Evolutionary conservation across 2,329 filamentous ascomycete species (phyloP).

Genomic region (Thelonectria olida): DNA sequence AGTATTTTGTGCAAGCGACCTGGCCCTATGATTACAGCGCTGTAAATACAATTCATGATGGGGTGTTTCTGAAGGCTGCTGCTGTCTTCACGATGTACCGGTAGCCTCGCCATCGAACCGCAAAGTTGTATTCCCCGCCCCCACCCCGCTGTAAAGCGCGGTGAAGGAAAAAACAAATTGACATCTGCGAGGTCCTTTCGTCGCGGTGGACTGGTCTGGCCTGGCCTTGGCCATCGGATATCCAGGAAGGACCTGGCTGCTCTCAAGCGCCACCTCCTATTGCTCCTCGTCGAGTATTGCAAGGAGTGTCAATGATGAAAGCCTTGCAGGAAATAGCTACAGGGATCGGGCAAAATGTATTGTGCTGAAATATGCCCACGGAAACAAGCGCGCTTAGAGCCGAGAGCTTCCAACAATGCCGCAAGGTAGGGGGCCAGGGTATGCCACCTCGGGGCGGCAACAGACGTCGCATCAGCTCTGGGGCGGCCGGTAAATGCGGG

Average conservation of each 20-base stretch:
- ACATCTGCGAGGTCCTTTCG: neutral
- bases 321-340: neutral
- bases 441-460: neutral
- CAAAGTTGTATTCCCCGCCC: neutral
- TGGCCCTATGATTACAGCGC: no score
- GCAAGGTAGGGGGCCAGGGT: slow-evolving; percentile 4
- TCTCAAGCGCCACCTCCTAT: neutral
- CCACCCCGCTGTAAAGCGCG: slow-evolving; percentile 1
- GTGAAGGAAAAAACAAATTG: neutral
- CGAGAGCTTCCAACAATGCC: slow-evolving; percentile 2
- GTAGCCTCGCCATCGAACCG: neutral
- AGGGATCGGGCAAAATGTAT: neutral
- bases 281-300: no score
- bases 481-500: neutral
- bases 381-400: slow-evolving; percentile 18
- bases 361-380: slow-evolving; percentile 10
- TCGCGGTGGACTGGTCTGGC: neutral
- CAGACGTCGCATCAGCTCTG: slow-evolving; percentile 3
- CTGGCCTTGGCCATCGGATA: neutral
- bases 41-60: neutral
- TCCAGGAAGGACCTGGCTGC: no score
- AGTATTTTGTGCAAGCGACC: no score
- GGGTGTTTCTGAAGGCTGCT: neutral
- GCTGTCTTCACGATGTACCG: neutral
- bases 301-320: neutral